Conservation (phyloP, 306 rosid genomes). For the Alnus rubra region DNA sequence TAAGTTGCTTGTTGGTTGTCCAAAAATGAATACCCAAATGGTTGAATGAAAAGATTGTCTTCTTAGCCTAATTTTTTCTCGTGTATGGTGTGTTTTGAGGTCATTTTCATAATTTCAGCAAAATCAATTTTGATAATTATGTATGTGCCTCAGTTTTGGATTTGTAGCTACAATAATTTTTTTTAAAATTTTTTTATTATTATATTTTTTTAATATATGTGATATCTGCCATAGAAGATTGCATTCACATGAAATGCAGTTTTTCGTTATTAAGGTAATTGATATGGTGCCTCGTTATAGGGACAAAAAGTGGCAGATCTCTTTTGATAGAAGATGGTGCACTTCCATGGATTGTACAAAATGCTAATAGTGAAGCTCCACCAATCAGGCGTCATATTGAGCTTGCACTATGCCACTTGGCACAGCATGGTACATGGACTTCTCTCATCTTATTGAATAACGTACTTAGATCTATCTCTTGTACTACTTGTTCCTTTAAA, state of each 20-base stretch:
- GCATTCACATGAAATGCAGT: background rate
- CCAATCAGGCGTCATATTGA: conserved; percentile 98
- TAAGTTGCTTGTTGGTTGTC: background rate
- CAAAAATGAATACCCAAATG: background rate
- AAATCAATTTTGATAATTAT: background rate
- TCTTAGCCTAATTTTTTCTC: too few species aligned
- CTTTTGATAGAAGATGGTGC: conserved; percentile 92
- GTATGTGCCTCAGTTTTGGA: background rate
- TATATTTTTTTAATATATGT: background rate
- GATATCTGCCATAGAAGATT: background rate
- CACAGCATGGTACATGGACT: conserved; percentile 76
- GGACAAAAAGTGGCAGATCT: conserved; percentile 68
- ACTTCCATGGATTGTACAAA: conserved; percentile 96
- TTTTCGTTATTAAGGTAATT: background rate
- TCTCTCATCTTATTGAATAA: conserved; percentile 5
- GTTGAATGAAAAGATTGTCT: background rate
- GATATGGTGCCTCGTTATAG: conserved; percentile 39
- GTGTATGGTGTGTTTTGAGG: background rate
- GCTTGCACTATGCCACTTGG: conserved; percentile 97
- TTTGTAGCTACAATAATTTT: background rate
- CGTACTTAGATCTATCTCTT: background rate
- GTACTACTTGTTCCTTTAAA: background rate
- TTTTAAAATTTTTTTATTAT: too few species aligned
- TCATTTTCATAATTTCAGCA: background rate
- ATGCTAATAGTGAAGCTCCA: conserved; percentile 85